Conservation (phyloP, 2,329 filamentous ascomycete species). For the Sclerotinia sclerotiorum region DNA sequence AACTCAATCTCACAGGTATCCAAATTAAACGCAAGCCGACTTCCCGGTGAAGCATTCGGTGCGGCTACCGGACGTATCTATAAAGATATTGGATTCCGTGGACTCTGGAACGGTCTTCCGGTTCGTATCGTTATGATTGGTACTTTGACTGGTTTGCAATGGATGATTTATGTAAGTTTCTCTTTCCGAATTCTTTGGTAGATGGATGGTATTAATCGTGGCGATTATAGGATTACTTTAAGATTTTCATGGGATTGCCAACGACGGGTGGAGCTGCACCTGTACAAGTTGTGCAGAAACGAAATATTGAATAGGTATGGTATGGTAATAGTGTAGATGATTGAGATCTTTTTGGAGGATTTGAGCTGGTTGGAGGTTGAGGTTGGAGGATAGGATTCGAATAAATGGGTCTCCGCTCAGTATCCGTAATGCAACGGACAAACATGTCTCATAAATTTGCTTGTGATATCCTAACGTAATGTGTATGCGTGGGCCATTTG, state of each 20-base stretch:
- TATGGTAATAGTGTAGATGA: too few species aligned
- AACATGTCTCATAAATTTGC: neutral
- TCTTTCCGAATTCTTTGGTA: neutral
- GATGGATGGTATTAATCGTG: slow-evolving; percentile 18
- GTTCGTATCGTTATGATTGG: slow-evolving; percentile 63
- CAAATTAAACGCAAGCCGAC: slow-evolving; percentile 80
- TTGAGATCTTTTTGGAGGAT: neutral
- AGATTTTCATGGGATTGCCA: slow-evolving; percentile 84
- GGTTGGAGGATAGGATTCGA: neutral
- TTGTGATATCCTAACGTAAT: neutral
- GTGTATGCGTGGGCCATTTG: neutral
- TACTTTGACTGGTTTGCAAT: slow-evolving; percentile 74
- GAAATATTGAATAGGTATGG: slow-evolving; percentile 33
- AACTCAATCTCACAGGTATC: slow-evolving; percentile 45
- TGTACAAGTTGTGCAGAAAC: slow-evolving; percentile 8
- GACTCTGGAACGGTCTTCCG: slow-evolving; percentile 89
- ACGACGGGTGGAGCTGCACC: slow-evolving; percentile 66
- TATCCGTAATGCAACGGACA: neutral
- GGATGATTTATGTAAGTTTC: slow-evolving; percentile 77
- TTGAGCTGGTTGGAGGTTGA: neutral
- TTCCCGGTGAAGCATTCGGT: slow-evolving; percentile 75
- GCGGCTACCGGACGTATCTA: slow-evolving; percentile 78
- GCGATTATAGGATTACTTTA: slow-evolving; percentile 69
- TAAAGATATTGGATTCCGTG: slow-evolving; percentile 78
- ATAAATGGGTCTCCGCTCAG: neutral